Conservation (phyloP, 78 protist species). For the Reticulomyxa filosa region DNA sequence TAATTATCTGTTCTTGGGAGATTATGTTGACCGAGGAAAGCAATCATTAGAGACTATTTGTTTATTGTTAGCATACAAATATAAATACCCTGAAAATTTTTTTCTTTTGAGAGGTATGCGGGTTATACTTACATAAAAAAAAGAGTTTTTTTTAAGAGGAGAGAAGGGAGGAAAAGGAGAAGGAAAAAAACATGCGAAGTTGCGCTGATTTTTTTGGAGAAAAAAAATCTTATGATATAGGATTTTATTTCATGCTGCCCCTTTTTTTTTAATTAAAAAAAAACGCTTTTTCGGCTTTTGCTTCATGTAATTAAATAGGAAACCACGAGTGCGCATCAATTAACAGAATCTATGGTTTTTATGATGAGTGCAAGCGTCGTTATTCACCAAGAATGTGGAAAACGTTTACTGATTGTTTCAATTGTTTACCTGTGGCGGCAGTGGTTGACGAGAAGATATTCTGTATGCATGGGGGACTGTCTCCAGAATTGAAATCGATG, state of each 20-base stretch:
- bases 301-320: no score
- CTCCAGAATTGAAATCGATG: conserved; percentile 83
- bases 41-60: conserved; percentile 91
- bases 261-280: no score
- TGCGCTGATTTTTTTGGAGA: no score
- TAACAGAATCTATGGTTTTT: conserved; percentile 98
- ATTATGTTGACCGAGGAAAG: conserved; percentile 95
- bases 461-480: conserved; percentile 97
- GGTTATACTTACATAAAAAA: no score
- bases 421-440: conserved; percentile 93
- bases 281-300: no score
- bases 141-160: no score
- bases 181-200: no score
- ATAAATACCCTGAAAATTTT: conserved; percentile 97
- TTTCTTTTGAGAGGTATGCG: conserved; percentile 8
- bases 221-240: no score
- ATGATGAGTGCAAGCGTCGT: conserved; percentile 94
- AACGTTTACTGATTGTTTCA: conserved; percentile 87
- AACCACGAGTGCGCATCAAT: conserved; percentile 98
- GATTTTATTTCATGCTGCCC: no score
- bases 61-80: conserved; percentile 93
- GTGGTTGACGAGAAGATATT: conserved; percentile 91
- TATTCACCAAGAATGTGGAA: conserved; percentile 89
- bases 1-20: conserved; percentile 94
- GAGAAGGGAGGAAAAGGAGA: no score